Conservation (phyloP, 441 rosid species). For the Lepidium campestre region DNA sequence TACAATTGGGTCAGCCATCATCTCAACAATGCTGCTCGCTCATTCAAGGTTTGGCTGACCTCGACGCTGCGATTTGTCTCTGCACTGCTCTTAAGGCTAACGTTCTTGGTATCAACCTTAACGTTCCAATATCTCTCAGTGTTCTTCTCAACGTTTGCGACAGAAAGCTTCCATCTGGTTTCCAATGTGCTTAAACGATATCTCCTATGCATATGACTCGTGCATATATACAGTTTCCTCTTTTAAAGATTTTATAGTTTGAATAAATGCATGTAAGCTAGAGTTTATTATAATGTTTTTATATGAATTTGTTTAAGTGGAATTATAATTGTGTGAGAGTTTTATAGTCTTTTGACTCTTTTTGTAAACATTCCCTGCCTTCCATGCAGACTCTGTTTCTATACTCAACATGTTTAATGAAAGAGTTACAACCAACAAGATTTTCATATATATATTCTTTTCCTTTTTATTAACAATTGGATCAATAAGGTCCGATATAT, state of each 20-base stretch:
- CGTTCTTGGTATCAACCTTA: slow-evolving; percentile 31
- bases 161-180: slow-evolving; percentile 31
- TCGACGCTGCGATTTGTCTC: slow-evolving; percentile 49
- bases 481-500: too few species aligned
- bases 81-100: slow-evolving; percentile 38
- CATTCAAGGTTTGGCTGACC: slow-evolving; percentile 38
- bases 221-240: not conserved
- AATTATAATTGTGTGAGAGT: not conserved
- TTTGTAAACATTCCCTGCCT: not conserved
- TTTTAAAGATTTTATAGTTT: not conserved
- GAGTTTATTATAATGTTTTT: too few species aligned
- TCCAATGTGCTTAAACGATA: slow-evolving; percentile 31
- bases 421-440: not conserved
- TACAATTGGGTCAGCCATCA: slow-evolving; percentile 43
- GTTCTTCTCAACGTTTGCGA: slow-evolving; percentile 38
- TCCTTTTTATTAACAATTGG: too few species aligned
- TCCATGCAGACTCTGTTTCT: not conserved
- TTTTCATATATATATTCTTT: too few species aligned
- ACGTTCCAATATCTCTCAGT: slow-evolving; percentile 37
- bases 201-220: not conserved
- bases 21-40: slow-evolving; percentile 40
- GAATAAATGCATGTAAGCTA: not conserved
- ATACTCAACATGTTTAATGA: too few species aligned
- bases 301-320: not conserved
- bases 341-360: not conserved